Conservation (phyloP, 2,329 filamentous ascomycete species). For the Fusarium citri region DNA sequence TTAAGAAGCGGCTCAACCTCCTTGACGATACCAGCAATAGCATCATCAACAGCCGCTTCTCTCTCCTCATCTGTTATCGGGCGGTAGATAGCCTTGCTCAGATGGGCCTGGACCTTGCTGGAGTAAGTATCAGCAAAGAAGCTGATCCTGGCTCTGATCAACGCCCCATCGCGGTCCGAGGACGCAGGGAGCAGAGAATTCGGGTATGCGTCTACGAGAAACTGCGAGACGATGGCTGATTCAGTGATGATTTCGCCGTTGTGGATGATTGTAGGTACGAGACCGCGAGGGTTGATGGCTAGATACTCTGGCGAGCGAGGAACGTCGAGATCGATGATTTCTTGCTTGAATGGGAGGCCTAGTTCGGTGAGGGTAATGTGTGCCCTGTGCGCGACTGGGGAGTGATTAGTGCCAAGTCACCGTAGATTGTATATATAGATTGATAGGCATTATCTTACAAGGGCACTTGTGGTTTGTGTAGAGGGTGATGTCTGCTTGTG, state of each 20-base stretch:
- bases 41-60: slow-evolving; percentile 59
- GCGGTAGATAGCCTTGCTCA: slow-evolving; percentile 59
- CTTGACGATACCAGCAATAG: slow-evolving; percentile 69
- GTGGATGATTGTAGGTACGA: slow-evolving; percentile 78
- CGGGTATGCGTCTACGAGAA: slow-evolving; percentile 76
- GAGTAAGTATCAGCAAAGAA: slow-evolving; percentile 79
- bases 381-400: slow-evolving; percentile 73
- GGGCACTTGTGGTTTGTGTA: slow-evolving; percentile 79
- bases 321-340: slow-evolving; percentile 75
- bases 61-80: slow-evolving; percentile 62
- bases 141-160: slow-evolving; percentile 72
- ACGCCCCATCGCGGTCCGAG: slow-evolving; percentile 63
- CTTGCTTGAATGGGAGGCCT: slow-evolving; percentile 73
- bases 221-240: slow-evolving; percentile 78
- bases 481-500: slow-evolving; percentile 62
- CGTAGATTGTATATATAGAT: background rate
- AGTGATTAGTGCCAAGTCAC: background rate
- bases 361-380: slow-evolving; percentile 78
- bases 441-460: slow-evolving; percentile 54
- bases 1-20: slow-evolving; percentile 79
- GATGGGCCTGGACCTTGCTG: slow-evolving; percentile 64
- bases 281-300: slow-evolving; percentile 80
- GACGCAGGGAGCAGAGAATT: slow-evolving; percentile 72
- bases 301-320: slow-evolving; percentile 81
- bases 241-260: slow-evolving; percentile 77